These are phyloP conservation scores for Plasmodium ovale DNA, from an alignment of 169 alveolate genomes.

Conservation along the genomic window DNA sequence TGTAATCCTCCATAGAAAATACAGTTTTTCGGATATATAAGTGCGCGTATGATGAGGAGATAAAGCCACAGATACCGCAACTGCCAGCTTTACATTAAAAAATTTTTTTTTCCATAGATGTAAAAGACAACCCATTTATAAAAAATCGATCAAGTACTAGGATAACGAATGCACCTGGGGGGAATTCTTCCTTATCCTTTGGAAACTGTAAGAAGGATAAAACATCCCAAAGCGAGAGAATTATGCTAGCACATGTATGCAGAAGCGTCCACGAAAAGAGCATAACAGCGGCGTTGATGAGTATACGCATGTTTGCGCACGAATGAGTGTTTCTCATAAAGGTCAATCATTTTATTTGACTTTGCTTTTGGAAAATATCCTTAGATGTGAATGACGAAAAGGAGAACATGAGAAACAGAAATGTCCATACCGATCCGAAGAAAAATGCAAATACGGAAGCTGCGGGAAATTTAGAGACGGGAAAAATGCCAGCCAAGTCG, in stretches of 20 bases:
- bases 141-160: constrained; percentile 61
- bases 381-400: constrained; percentile 16
- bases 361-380: background rate
- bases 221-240: background rate
- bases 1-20: too few relatives aligned
- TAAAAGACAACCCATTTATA: constrained; percentile 63
- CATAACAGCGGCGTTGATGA: too few relatives aligned
- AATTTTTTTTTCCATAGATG: constrained; percentile 27
- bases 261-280: too few relatives aligned
- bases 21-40: too few relatives aligned
- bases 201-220: constrained; percentile 49
- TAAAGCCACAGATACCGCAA: too few relatives aligned
- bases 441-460: constrained; percentile 13
- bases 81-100: background rate
- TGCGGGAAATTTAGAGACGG: constrained; percentile 43
- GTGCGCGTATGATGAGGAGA: too few relatives aligned
- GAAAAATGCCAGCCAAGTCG: constrained; percentile 4
- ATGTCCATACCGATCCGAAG: background rate
- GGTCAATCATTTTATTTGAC: background rate
- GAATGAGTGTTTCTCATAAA: background rate
- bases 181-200: constrained; percentile 62
- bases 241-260: background rate
- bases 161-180: constrained; percentile 70
- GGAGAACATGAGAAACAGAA: constrained; percentile 3
- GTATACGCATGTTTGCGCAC: background rate